These are phyloP conservation scores for Solanum sejunctum DNA, from an alignment of 257 asterid species.

Conservation along the genomic window DNA sequence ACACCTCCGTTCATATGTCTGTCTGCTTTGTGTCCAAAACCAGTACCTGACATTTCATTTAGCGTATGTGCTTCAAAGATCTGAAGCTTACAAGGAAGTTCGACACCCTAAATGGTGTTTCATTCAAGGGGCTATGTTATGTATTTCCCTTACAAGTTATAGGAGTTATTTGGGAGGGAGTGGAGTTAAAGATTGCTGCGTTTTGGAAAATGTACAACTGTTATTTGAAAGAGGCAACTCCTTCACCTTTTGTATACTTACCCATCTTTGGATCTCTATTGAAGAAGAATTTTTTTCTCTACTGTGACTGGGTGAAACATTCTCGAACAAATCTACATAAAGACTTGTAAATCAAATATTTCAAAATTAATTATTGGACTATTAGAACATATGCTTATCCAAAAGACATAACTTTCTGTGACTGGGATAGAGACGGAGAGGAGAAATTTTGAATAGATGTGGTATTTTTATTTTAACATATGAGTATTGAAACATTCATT, in stretches of 20 bases:
- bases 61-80: not conserved
- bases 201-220: not conserved
- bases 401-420: not conserved
- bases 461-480: not conserved
- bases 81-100: not conserved
- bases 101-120: not conserved
- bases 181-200: not conserved
- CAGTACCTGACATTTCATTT: not conserved
- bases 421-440: not conserved
- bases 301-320: not conserved
- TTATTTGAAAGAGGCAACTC: not conserved
- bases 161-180: not conserved
- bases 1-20: not conserved
- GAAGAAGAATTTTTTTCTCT: not conserved
- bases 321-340: not conserved
- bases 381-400: not conserved
- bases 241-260: not conserved
- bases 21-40: not conserved
- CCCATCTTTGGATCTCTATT: not conserved
- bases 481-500: not conserved
- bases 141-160: not conserved
- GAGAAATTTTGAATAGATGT: not conserved
- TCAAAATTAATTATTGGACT: not conserved
- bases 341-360: not conserved
- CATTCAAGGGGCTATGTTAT: not conserved